Base-by-base conservation (phyloP, 805 yeast species). In the Ogataea pignaliae region DNA sequence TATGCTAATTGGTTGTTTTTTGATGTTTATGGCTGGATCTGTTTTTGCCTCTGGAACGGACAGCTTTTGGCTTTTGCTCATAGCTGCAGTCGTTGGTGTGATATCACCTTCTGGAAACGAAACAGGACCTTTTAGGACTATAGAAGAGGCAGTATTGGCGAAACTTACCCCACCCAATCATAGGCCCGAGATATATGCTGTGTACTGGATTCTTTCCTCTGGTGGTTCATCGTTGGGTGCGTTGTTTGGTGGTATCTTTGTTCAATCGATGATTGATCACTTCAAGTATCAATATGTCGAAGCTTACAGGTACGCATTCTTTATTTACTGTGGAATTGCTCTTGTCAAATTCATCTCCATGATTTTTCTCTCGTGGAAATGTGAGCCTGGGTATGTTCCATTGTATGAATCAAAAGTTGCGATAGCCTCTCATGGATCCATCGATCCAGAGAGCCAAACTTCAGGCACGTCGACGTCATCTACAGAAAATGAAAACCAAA, bases 81-180 rank as follows among this genome's bases (percentile, higher is more conserved):
- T 71, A 2, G 93, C 93, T 9, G 93, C 96, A 2, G 75, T 86
- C 2, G 45, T 86, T 29, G 96, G 96, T 1, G 96, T 88, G 14
- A 85, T 88, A 8, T 85, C 95, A 2, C 93, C 96, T 2, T 79
- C 88, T 28, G 95, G 96, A 18, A 89, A 83, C 56, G 96, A 88
- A 57, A 87, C 90, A 0, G 96, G 96, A 0, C 96, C 96, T 0
- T 88, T 88, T 63, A 83, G 85, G 57, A 79, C 93, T 0, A 80
- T 88, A 28, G 96, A 88, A 60, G 96, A 88, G 57, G 81, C 91
- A 1, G 75, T 86, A 34, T 70, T 88, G 40, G 93, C 96, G 0
- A 91, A 86, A 61, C 65, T 88, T 50, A 83, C 95, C 0, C 80
- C 83, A 0, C 73, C 72, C 32, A 69, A 68, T 42, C 76, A 75